Conservation (phyloP, 768 basidiomycete genomes). For the Suillus fuscotomentosus region DNA sequence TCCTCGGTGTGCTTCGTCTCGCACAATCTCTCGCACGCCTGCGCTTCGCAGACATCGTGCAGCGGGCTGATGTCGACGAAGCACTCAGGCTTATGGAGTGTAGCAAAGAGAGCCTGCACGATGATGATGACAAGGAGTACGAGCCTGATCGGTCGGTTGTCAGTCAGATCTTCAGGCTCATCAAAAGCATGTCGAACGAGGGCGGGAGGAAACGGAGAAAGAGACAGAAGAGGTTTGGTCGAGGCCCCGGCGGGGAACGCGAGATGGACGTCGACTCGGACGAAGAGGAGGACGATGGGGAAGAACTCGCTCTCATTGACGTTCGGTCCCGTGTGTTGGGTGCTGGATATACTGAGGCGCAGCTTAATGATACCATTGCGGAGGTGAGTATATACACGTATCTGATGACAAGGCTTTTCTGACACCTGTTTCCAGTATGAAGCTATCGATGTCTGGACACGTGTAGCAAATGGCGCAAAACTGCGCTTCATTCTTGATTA, state of each 20-base stretch:
- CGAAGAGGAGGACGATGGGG: constrained; percentile 62
- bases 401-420: constrained; percentile 9
- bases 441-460: constrained; percentile 73
- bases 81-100: constrained; percentile 96
- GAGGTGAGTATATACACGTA: constrained; percentile 50
- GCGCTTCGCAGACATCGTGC: constrained; percentile 79
- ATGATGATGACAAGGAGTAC: constrained; percentile 68
- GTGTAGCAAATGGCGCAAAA: constrained; percentile 82
- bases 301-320: constrained; percentile 81
- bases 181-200: constrained; percentile 77
- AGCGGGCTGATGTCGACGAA: constrained; percentile 90
- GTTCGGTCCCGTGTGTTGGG: constrained; percentile 83
- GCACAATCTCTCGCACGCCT: constrained; percentile 94
- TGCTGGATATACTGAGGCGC: constrained; percentile 87
- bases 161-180: constrained; percentile 86
- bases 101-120: constrained; percentile 87
- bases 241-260: constrained; percentile 66
- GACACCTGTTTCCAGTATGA: constrained; percentile 65
- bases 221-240: constrained; percentile 57
- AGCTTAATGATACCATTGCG: constrained; percentile 81
- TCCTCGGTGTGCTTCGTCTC: constrained; percentile 91
- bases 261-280: constrained; percentile 71
- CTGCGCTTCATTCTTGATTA: constrained; percentile 59
- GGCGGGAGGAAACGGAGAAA: constrained; percentile 38
- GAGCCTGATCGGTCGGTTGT: constrained; percentile 76